Evolutionary conservation across 2,329 filamentous ascomycete species (phyloP), one percentile per base, ranked within the genome.

Genomic region (Colletotrichum endophyticum): DNA sequence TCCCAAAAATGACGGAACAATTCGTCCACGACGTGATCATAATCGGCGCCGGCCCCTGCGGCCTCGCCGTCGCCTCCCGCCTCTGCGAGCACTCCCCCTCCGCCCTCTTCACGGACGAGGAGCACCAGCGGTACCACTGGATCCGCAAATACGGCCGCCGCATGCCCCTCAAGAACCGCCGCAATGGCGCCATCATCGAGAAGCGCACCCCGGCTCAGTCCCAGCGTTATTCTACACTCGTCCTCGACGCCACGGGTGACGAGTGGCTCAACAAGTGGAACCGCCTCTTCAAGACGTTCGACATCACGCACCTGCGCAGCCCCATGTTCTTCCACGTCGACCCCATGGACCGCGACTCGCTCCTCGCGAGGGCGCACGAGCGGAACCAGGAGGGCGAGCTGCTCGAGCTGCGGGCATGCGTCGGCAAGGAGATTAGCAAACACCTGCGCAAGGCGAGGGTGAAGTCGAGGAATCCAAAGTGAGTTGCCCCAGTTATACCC

Each of bases 241-340:
- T 96, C 0, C 86, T 97, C 0, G 95, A 96, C 80, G 90, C 90
- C 2, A 90, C 90, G 1, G 91, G 90, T 0, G 85, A 89, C 64
- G 81, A 86, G 61, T 96, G 94, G 94, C 91, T 96, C 88, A 85
- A 89, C 12, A 88, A 91, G 56, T 96, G 95, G 95, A 91, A 94
- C 61, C 86, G 88, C 16, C 88, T 94, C 5, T 96, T 96, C 84
- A 86, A 88, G 36, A 90, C 89, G 4, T 91, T 95, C 61, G 90
- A 92, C 66, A 96, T 96, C 63, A 88, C 90, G 2, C 91, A 96
- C 80, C 86, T 97, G 53, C 89, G 95, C 19, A 96, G 94, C 79
- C 95, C 94, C 0, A 94, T 96, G 93, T 94, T 96, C 80, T 96
- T 95, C 86, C 95, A 97, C 81, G 88, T 95, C 16, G 94, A 96